A percentile compares a stretch with the other conserved stretches of the same genome.
Conservation (phyloP, 1,284 basidiomycete species). For the Cryptococcus hybrid region DNA sequence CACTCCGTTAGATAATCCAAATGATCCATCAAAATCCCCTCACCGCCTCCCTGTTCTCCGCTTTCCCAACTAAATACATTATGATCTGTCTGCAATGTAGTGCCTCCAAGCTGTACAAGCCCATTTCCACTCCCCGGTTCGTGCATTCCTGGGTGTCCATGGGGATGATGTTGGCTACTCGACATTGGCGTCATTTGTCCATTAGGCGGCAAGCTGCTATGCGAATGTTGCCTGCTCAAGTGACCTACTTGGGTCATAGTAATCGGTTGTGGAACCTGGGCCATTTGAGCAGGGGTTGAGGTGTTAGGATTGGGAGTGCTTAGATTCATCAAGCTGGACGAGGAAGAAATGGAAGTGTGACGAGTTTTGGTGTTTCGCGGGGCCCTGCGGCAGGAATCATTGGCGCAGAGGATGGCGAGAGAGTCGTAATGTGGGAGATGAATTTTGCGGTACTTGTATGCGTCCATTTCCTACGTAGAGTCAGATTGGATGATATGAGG, state of each 20-base stretch:
- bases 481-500: neutral
- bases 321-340: neutral
- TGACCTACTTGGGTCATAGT: too few species aligned
- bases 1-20: constrained; percentile 26
- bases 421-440: constrained; percentile 37
- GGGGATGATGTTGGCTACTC: neutral
- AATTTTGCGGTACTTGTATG: constrained; percentile 36
- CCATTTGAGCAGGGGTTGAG: too few species aligned
- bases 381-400: constrained; percentile 2
- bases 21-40: constrained; percentile 27
- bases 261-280: too few species aligned
- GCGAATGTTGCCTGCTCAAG: too few species aligned
- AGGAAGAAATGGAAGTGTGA: neutral
- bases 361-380: constrained; percentile 1
- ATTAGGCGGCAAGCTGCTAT: too few species aligned
- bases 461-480: constrained; percentile 19
- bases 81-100: constrained; percentile 6
- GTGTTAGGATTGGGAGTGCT: neutral
- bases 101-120: neutral
- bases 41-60: constrained; percentile 8
- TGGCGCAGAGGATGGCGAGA: constrained; percentile 30
- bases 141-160: neutral
- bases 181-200: neutral
- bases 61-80: constrained; percentile 13
- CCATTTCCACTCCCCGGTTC: constrained; percentile 1